A percentile compares a stretch with the other conserved stretches of the same genome.
Conservation (phyloP, 805 yeast species). For the Ogataea degrootiae region DNA sequence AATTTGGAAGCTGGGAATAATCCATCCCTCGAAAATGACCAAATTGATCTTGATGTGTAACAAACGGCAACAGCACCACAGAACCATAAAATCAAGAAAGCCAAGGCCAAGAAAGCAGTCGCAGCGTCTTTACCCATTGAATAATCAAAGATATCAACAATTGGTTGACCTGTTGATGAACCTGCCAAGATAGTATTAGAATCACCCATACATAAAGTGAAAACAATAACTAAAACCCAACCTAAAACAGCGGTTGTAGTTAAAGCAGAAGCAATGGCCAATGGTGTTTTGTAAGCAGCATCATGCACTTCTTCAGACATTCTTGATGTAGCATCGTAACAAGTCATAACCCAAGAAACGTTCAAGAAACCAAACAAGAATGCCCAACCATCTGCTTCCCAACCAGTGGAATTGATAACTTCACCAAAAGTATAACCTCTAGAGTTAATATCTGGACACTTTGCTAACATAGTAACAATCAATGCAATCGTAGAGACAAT, state of each 20-base stretch:
- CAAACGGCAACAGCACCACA: slow-evolving; percentile 49
- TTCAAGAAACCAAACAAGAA: slow-evolving; percentile 54
- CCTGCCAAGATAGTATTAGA: slow-evolving; percentile 30
- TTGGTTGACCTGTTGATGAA: slow-evolving; percentile 40
- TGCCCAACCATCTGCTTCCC: slow-evolving; percentile 51
- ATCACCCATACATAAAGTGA: slow-evolving; percentile 41
- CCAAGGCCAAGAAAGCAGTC: slow-evolving; percentile 43
- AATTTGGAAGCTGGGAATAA: slow-evolving; percentile 44
- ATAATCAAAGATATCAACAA: slow-evolving; percentile 46
- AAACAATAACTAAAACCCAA: slow-evolving; percentile 44
- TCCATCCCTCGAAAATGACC: slow-evolving; percentile 54
- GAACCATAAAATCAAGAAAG: slow-evolving; percentile 46
- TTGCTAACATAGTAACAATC: slow-evolving; percentile 49
- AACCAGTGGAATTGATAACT: slow-evolving; percentile 44
- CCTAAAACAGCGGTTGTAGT: slow-evolving; percentile 46
- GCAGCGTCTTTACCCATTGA: slow-evolving; percentile 52
- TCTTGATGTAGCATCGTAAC: slow-evolving; percentile 52
- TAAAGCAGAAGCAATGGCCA: slow-evolving; percentile 54
- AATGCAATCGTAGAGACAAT: slow-evolving; percentile 46
- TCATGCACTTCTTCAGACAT: slow-evolving; percentile 51
- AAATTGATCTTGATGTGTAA: slow-evolving; percentile 47
- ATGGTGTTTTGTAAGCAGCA: slow-evolving; percentile 52
- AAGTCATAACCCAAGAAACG: slow-evolving; percentile 56
- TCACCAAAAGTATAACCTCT: slow-evolving; percentile 44
- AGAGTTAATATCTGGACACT: slow-evolving; percentile 42